phyloP scores from a whole-genome alignment of 75 land plant species.

The Pseudotsuga menziesii region DNA sequence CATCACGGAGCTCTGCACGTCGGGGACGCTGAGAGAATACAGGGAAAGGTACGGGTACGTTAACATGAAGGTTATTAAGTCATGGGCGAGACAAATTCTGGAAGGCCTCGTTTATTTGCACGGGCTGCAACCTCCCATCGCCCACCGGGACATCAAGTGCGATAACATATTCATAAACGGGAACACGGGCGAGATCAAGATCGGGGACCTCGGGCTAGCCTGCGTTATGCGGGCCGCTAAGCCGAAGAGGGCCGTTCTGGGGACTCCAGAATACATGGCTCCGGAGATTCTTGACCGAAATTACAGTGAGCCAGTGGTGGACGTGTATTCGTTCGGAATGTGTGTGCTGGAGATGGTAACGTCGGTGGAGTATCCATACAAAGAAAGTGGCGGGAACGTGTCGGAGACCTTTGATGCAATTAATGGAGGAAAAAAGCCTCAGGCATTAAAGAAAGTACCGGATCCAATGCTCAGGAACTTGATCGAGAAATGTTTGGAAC shows the following conservation, averaged over 20 bases:
- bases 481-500: conserved; percentile 48
- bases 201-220: conserved; percentile 79
- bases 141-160: conserved; percentile 80
- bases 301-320: conserved; percentile 89
- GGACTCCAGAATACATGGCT: conserved; percentile 92
- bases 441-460: conserved; percentile 40
- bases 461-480: conserved; percentile 48
- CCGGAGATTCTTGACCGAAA: conserved; percentile 86
- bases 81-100: conserved; percentile 67
- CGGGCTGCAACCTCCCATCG: conserved; percentile 67
- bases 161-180: conserved; percentile 84
- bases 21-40: conserved; percentile 83
- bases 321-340: conserved; percentile 89
- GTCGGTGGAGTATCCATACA: conserved; percentile 75
- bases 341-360: conserved; percentile 89
- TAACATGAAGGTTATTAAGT: conserved; percentile 52
- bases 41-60: conserved; percentile 44
- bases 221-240: conserved; percentile 47
- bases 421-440: conserved; percentile 51
- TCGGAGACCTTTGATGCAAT: conserved; percentile 91
- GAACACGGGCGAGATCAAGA: conserved; percentile 77
- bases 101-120: conserved; percentile 66
- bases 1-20: conserved; percentile 89
- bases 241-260: conserved; percentile 63
- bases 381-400: conserved; percentile 74